Evolutionary conservation across 1,139 yeast species (phyloP).

Genomic region (Kazachstania sp.): DNA sequence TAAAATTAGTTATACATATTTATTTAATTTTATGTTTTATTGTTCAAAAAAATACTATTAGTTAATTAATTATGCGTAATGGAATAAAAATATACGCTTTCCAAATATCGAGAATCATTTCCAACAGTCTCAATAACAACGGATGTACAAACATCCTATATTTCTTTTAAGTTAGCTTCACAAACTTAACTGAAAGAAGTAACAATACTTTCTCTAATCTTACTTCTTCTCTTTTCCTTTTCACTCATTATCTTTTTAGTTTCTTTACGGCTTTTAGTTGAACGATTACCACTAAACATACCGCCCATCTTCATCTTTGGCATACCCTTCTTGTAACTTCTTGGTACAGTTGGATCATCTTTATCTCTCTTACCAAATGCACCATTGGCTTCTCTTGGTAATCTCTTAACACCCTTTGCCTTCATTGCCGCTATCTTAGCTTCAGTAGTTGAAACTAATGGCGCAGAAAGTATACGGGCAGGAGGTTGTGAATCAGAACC

Average conservation of each 20-base stretch:
- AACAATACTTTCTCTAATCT: neutral
- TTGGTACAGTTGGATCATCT: neutral
- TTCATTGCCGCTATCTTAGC: neutral
- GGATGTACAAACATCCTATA: no score
- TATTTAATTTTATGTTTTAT: no score
- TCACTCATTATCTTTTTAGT: neutral
- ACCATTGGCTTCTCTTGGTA: neutral
- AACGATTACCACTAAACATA: neutral
- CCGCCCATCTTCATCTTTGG: neutral
- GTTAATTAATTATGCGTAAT: no score
- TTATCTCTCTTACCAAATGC: neutral
- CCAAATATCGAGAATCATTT: no score
- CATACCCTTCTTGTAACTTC: neutral
- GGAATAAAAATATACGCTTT: no score
- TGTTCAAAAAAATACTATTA: no score
- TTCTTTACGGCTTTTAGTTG: neutral
- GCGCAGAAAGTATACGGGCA: neutral
- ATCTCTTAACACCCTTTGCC: constrained; percentile 1
- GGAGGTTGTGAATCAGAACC: neutral
- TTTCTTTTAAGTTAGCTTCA: no score
- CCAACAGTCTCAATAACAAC: no score
- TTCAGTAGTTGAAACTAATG: neutral
- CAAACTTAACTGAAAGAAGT: neutral
- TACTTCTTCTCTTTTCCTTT: neutral
- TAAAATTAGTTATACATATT: no score